Conservation (phyloP, 345 rosid genomes). For the Rubroshorea leprosula region DNA sequence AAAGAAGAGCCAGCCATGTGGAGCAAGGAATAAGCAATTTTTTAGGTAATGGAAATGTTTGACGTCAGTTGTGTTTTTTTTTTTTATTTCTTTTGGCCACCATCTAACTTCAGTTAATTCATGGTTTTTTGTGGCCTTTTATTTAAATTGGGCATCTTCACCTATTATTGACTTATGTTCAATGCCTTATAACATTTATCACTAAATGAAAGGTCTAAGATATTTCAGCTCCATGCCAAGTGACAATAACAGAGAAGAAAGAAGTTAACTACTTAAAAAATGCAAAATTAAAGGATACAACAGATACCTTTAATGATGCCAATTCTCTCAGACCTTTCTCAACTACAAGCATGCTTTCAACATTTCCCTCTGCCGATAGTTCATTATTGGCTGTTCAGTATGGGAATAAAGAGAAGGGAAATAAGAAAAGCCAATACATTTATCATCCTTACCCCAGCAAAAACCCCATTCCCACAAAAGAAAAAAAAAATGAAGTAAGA, state of each 20-base stretch:
- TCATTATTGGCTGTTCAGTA: slow-evolving; percentile 42
- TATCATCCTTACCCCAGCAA: neutral
- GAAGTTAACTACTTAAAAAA: neutral
- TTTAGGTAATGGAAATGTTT: too few relatives aligned
- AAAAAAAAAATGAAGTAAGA: neutral
- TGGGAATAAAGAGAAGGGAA: slow-evolving; percentile 12
- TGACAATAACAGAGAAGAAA: neutral
- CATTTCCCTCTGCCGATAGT: slow-evolving; percentile 51
- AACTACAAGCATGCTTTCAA: slow-evolving; percentile 76
- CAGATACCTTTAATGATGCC: slow-evolving; percentile 66
- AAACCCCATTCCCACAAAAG: neutral
- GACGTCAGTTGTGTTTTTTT: too few relatives aligned
- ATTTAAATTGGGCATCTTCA: too few relatives aligned
- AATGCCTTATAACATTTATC: neutral
- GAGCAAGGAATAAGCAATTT: too few relatives aligned
- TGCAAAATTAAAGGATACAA: slow-evolving; percentile 13
- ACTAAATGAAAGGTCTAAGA: neutral
- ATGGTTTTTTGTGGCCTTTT: too few relatives aligned
- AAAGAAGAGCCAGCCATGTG: too few relatives aligned
- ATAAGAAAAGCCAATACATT: slow-evolving; percentile 14
- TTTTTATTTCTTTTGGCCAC: too few relatives aligned
- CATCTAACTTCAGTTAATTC: too few relatives aligned
- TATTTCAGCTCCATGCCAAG: neutral
- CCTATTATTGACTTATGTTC: too few relatives aligned
- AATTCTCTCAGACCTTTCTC: slow-evolving; percentile 89